Conservation (phyloP, 495 filamentous ascomycete species). For the Penicillium herquei region DNA sequence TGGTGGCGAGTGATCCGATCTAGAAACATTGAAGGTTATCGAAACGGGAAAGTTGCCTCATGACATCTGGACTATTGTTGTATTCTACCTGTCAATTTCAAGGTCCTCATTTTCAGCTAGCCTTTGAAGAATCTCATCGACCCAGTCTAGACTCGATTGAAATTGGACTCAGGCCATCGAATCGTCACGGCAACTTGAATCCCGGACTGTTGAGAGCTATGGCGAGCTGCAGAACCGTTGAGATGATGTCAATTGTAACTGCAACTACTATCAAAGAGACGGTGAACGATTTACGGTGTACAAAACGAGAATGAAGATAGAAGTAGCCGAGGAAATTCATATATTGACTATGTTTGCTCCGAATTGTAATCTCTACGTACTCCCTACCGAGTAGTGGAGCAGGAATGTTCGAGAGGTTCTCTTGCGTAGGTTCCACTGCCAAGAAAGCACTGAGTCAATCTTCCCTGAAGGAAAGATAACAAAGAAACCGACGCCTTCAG, state of each 20-base stretch:
- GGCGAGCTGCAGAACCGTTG: constrained; percentile 4
- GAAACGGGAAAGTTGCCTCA: constrained; percentile 8
- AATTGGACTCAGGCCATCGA: neutral
- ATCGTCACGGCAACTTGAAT: neutral
- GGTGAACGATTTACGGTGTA: neutral
- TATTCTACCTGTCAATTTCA: constrained; percentile 1
- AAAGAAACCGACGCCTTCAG: constrained; percentile 64
- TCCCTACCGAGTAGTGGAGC: too few relatives aligned
- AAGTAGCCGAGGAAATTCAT: neutral
- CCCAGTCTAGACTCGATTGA: neutral
- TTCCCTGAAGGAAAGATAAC: constrained; percentile 31
- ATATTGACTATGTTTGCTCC: constrained; percentile 14
- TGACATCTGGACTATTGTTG: constrained; percentile 1
- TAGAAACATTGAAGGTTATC: neutral
- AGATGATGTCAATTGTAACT: neutral
- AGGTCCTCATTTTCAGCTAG: too few relatives aligned
- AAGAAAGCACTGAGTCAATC: constrained; percentile 12
- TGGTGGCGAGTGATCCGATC: neutral
- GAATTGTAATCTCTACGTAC: neutral
- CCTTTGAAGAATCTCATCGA: neutral
- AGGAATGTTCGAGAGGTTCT: constrained; percentile 65
- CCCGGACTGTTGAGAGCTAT: neutral
- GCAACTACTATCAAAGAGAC: neutral
- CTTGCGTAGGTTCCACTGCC: constrained; percentile 66
- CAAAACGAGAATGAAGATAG: neutral